These are phyloP conservation scores for Streptanthus diversifolius DNA, from an alignment of 345 rosid species.

Conservation along the genomic window DNA sequence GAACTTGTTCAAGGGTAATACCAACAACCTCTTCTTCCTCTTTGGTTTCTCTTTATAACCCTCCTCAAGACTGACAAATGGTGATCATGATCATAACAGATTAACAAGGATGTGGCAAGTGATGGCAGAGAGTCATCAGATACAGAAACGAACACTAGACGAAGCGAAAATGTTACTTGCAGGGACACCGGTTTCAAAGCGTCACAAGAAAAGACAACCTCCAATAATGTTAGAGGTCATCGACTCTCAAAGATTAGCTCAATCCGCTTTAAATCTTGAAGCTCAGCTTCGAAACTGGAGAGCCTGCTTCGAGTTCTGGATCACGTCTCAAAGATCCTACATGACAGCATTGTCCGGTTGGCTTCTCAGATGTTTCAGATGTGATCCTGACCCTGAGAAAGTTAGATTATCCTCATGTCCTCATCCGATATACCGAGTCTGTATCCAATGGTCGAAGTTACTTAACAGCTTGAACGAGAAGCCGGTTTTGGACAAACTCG, in stretches of 20 bases:
- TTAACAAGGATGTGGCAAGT: slow-evolving; percentile 90
- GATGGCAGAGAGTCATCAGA: slow-evolving; percentile 88
- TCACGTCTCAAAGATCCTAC: slow-evolving; percentile 83
- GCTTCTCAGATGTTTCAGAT: slow-evolving; percentile 72
- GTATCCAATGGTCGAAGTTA: slow-evolving; percentile 76
- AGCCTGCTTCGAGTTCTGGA: slow-evolving; percentile 79
- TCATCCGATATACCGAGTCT: slow-evolving; percentile 67
- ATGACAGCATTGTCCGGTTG: slow-evolving; percentile 76
- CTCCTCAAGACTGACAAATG: not conserved
- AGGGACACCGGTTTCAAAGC: slow-evolving; percentile 66
- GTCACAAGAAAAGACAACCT: slow-evolving; percentile 46
- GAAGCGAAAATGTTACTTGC: slow-evolving; percentile 89
- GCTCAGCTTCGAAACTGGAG: slow-evolving; percentile 85
- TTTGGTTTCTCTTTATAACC: not conserved
- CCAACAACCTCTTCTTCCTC: not conserved
- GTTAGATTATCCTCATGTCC: slow-evolving; percentile 58
- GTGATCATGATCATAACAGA: slow-evolving; percentile 40
- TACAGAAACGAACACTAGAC: slow-evolving; percentile 76
- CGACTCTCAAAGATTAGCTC: slow-evolving; percentile 68
- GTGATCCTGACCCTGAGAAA: slow-evolving; percentile 62
- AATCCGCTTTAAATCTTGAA: slow-evolving; percentile 74
- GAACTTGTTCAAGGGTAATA: slow-evolving; percentile 86
- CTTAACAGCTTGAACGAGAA: slow-evolving; percentile 58
- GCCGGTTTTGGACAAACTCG: slow-evolving; percentile 81
- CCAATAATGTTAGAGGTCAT: slow-evolving; percentile 49